These are phyloP conservation scores for Triticum turgidum DNA, from an alignment of 176 grass and related monocot genomes.

Conservation along the genomic window DNA sequence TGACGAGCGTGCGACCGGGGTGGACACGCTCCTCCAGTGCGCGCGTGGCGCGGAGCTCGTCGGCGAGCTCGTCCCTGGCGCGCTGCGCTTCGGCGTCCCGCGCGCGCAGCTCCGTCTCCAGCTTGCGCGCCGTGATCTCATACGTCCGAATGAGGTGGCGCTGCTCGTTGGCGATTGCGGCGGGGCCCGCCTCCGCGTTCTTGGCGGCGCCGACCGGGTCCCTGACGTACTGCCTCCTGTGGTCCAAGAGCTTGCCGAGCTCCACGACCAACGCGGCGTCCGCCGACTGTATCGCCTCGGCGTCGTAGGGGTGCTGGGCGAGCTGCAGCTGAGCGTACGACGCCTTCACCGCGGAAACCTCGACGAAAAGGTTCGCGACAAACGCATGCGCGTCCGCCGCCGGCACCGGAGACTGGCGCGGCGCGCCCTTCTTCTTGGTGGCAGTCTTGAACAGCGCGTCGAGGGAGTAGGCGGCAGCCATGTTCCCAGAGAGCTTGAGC, in stretches of 20 bases:
- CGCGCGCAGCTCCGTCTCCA: slow-evolving; percentile 54
- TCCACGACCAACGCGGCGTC: slow-evolving; percentile 66
- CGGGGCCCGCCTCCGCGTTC: not conserved
- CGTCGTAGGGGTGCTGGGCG: slow-evolving; percentile 73
- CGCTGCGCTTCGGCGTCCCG: slow-evolving; percentile 51
- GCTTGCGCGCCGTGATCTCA: slow-evolving; percentile 60
- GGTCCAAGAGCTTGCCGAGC: slow-evolving; percentile 60
- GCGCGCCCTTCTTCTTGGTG: slow-evolving; percentile 1
- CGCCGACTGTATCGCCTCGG: slow-evolving; percentile 52
- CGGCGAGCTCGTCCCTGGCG: slow-evolving; percentile 30
- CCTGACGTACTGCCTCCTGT: slow-evolving; percentile 50
- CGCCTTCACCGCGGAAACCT: slow-evolving; percentile 79
- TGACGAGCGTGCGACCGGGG: slow-evolving; percentile 44
- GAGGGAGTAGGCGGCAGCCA: slow-evolving; percentile 43
- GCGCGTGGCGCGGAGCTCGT: slow-evolving; percentile 18
- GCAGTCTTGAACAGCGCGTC: slow-evolving; percentile 36
- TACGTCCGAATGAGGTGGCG: slow-evolving; percentile 61
- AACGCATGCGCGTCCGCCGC: slow-evolving; percentile 39
- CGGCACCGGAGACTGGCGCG: not conserved
- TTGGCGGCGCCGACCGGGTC: not conserved
- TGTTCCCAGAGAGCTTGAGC: slow-evolving; percentile 73
- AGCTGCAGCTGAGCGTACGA: slow-evolving; percentile 81
- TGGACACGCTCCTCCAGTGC: slow-evolving; percentile 44
- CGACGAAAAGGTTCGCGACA: slow-evolving; percentile 59
- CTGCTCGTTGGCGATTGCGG: slow-evolving; percentile 35